Conservation (phyloP, 2,329 filamentous ascomycete genomes). For the Colletotrichum tofieldiae region DNA sequence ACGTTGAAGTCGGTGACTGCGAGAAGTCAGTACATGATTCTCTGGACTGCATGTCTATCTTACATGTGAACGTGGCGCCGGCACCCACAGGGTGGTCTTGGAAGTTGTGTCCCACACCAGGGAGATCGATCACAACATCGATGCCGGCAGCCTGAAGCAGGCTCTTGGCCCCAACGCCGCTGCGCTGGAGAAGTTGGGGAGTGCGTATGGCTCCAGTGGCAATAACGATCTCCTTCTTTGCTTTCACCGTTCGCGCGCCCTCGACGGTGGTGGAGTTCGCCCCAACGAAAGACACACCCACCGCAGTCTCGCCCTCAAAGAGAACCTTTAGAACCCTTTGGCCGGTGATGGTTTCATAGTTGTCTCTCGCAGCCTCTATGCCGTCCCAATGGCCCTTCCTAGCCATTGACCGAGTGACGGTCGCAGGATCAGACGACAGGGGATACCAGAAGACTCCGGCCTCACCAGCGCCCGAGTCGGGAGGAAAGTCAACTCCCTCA, state of each 20-base stretch:
- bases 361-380: constrained; percentile 39
- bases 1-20: constrained; percentile 44
- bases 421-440: constrained; percentile 48
- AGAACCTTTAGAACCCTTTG: constrained; percentile 57
- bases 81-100: constrained; percentile 54
- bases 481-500: constrained; percentile 47
- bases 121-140: constrained; percentile 67
- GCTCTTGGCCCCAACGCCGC: constrained; percentile 56
- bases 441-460: constrained; percentile 37
- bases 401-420: constrained; percentile 49
- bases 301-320: constrained; percentile 52
- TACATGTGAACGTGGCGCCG: constrained; percentile 42
- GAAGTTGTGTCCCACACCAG: constrained; percentile 56
- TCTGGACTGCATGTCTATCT: not conserved
- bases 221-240: constrained; percentile 58
- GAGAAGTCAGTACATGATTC: not conserved
- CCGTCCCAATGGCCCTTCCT: constrained; percentile 50
- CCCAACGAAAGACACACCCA: constrained; percentile 45
- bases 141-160: constrained; percentile 61
- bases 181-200: constrained; percentile 60
- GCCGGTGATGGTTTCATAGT: constrained; percentile 46
- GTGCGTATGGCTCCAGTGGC: constrained; percentile 60
- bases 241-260: constrained; percentile 38
- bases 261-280: constrained; percentile 37
- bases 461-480: no score